These are phyloP conservation scores for Botryosphaeria dothidea DNA, from an alignment of 2,329 filamentous ascomycete species.

Conservation along the genomic window DNA sequence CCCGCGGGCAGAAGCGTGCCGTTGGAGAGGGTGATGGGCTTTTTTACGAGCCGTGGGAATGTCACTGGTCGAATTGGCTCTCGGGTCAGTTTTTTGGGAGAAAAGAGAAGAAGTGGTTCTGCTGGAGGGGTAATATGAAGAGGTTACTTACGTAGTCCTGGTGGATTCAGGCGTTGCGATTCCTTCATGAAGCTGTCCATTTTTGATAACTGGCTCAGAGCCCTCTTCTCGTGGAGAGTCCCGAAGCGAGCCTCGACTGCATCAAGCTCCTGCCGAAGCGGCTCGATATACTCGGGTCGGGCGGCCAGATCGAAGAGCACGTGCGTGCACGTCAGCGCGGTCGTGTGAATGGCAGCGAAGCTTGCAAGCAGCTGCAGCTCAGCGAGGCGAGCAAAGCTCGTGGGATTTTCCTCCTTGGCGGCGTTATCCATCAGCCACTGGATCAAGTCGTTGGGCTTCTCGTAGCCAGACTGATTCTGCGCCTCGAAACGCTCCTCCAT, in stretches of 20 bases:
- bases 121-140: no score
- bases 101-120: no score
- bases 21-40: slow-evolving; percentile 23
- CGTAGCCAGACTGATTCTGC: slow-evolving; percentile 13
- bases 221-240: slow-evolving; percentile 14
- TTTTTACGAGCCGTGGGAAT: slow-evolving; percentile 20
- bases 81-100: background rate
- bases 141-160: slow-evolving; percentile 2
- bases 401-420: background rate
- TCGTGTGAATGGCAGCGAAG: slow-evolving; percentile 27
- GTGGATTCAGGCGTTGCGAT: slow-evolving; percentile 22
- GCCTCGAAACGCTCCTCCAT: slow-evolving; percentile 1
- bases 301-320: slow-evolving; percentile 23
- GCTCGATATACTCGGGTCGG: slow-evolving; percentile 23
- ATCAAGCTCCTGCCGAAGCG: slow-evolving; percentile 22
- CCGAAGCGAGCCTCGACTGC: slow-evolving; percentile 16
- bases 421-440: slow-evolving; percentile 22
- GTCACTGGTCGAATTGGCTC: background rate
- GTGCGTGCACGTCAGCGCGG: slow-evolving; percentile 23
- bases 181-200: slow-evolving; percentile 27
- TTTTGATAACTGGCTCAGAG: slow-evolving; percentile 20
- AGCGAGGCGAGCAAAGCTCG: slow-evolving; percentile 18
- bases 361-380: background rate
- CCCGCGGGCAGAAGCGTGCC: slow-evolving; percentile 23
- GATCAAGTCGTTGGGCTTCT: background rate